Conservation (phyloP, 2,329 filamentous ascomycete genomes). For the Acrodontium crateriforme region DNA sequence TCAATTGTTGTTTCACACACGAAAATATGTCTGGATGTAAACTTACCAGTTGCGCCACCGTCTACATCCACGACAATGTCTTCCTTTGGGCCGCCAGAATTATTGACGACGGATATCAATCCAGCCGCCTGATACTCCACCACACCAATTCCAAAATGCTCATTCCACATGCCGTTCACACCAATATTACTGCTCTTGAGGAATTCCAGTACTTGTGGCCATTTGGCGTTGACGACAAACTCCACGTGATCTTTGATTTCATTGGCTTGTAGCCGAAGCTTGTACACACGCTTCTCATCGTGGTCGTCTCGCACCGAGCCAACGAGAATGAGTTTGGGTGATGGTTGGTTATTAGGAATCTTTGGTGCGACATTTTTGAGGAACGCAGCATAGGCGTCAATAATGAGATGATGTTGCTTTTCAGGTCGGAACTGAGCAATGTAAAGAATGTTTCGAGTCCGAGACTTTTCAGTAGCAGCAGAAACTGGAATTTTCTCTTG, state of each 20-base stretch:
- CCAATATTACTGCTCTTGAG: conserved; percentile 65
- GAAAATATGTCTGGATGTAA: neutral
- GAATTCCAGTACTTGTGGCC: conserved; percentile 74
- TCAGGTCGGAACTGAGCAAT: conserved; percentile 96
- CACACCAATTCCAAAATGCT: conserved; percentile 96
- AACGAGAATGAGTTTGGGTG: conserved; percentile 64
- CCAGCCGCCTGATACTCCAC: conserved; percentile 97
- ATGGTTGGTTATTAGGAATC: conserved; percentile 10
- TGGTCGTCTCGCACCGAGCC: conserved; percentile 80
- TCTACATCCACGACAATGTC: conserved; percentile 81
- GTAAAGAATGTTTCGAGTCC: conserved; percentile 67
- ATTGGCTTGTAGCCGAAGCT: conserved; percentile 72
- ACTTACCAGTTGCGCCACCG: conserved; percentile 59
- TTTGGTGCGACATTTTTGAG: conserved; percentile 42
- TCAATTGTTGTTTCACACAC: conserved; percentile 5
- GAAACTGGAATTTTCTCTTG: conserved; percentile 60
- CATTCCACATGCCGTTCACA: conserved; percentile 99
- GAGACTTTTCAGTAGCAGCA: conserved; percentile 50
- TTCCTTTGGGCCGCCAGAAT: conserved; percentile 81
- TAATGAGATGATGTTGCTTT: conserved; percentile 83
- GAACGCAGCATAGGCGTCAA: conserved; percentile 72
- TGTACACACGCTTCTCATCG: conserved; percentile 74
- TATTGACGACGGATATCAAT: conserved; percentile 80
- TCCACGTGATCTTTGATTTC: conserved; percentile 70
- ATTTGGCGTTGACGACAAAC: conserved; percentile 81